Evolutionary conservation across 495 filamentous ascomycete species (phyloP).

Genomic region (Sordaria brevicollis): DNA sequence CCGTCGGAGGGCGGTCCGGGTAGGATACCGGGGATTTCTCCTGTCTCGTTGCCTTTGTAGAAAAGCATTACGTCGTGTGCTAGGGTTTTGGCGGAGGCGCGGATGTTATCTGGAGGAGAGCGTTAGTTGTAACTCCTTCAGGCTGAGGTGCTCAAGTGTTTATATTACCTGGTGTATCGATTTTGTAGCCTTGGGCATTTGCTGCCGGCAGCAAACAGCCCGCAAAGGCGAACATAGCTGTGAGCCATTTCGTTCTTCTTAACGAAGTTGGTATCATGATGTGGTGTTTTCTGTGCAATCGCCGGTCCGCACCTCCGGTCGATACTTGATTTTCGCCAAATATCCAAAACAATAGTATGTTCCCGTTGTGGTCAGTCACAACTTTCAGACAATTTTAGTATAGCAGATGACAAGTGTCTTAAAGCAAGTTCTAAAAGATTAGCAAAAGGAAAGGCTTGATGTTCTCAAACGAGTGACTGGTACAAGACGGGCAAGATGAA

Average conservation of each 20-base stretch:
- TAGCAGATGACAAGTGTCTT: no score
- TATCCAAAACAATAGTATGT: background rate
- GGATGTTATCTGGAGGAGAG: conserved; percentile 44
- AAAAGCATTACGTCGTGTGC: conserved; percentile 55
- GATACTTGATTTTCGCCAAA: background rate
- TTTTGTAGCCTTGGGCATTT: conserved; percentile 14
- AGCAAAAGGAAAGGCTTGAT: background rate
- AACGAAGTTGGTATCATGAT: background rate
- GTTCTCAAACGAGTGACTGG: background rate
- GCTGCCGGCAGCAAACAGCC: conserved; percentile 8
- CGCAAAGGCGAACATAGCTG: conserved; percentile 6
- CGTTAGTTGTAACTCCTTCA: conserved; percentile 2
- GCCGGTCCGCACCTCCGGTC: background rate
- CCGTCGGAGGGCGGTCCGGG: conserved; percentile 38
- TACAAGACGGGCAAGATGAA: background rate
- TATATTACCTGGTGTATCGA: conserved; percentile 16
- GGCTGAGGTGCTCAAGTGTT: background rate
- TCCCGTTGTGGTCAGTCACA: background rate
- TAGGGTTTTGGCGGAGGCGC: conserved; percentile 47
- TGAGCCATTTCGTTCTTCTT: conserved; percentile 10
- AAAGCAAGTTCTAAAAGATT: background rate
- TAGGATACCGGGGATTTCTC: conserved; percentile 56
- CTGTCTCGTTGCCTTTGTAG: conserved; percentile 53
- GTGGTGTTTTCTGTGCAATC: background rate
- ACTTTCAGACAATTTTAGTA: no score